A percentile compares a stretch with the other conserved stretches of the same genome.
Conservation (phyloP, 345 rosid species). For the Clausena lansium region DNA sequence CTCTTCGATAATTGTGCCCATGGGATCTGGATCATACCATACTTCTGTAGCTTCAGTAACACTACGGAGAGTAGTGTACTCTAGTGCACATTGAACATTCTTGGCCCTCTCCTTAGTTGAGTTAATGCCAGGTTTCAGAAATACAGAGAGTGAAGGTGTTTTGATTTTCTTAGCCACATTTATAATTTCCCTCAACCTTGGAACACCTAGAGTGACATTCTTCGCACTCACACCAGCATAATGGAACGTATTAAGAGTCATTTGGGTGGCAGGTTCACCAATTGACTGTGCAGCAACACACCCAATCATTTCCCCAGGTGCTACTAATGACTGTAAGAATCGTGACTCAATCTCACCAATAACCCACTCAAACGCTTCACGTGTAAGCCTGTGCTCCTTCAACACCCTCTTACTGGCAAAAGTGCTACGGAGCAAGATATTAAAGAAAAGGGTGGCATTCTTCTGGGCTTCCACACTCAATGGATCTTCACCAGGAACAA, state of each 20-base stretch:
- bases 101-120: conserved; percentile 91
- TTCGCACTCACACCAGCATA: conserved; percentile 99
- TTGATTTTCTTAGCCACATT: conserved; percentile 94
- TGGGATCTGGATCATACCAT: conserved; percentile 98
- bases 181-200: conserved; percentile 91
- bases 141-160: conserved; percentile 92
- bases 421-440: conserved; percentile 93
- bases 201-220: conserved; percentile 98
- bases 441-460: conserved; percentile 95
- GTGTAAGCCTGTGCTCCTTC: conserved; percentile 91
- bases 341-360: conserved; percentile 96
- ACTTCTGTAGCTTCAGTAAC: conserved; percentile 96
- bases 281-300: conserved; percentile 99
- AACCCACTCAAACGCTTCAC: conserved; percentile 98
- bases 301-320: conserved; percentile 99
- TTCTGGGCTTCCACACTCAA: conserved; percentile 98
- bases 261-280: conserved; percentile 99
- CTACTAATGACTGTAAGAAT: conserved; percentile 84
- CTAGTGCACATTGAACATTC: conserved; percentile 94
- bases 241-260: conserved; percentile 97
- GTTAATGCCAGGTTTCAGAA: conserved; percentile 66
- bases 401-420: conserved; percentile 96
- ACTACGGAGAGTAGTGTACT: conserved; percentile 94
- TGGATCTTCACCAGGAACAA: conserved; percentile 89
- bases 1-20: conserved; percentile 86